Evolutionary conservation across 2,329 filamentous ascomycete species (phyloP).

Genomic region (Aureobasidium pullulans): DNA sequence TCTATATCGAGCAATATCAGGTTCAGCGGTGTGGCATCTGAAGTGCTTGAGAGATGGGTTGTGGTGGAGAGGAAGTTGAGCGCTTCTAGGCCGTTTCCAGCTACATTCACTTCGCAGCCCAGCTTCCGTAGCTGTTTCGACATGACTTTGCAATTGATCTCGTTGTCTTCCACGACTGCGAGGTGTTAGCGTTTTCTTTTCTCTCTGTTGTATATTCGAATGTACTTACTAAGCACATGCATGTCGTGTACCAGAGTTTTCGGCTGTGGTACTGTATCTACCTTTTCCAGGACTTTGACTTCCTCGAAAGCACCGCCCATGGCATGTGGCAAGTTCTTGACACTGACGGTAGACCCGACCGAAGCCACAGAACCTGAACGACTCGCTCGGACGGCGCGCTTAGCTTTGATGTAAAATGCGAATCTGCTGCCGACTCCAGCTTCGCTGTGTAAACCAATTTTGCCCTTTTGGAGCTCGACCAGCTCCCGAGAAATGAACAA

Average conservation of each 20-base stretch:
- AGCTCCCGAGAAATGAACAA: conserved; percentile 60
- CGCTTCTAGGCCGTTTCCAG: conserved; percentile 32
- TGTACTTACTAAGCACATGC: conserved; percentile 14
- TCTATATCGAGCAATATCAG: conserved; percentile 73
- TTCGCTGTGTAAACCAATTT: conserved; percentile 55
- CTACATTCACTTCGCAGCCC: conserved; percentile 30
- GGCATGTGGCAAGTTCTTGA: not conserved
- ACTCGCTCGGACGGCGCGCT: not conserved
- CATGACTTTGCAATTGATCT: conserved; percentile 35
- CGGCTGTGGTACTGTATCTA: not conserved
- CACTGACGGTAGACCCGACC: not conserved
- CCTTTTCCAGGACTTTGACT: not conserved
- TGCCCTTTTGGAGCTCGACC: conserved; percentile 61
- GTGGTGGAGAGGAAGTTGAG: conserved; percentile 28
- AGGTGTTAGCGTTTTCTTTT: not conserved
- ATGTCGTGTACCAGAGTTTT: not conserved
- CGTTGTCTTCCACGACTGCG: conserved; percentile 30
- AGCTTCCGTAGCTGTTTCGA: conserved; percentile 31
- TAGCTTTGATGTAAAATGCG: conserved; percentile 56
- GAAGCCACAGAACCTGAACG: conserved; percentile 4
- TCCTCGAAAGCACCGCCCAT: not conserved
- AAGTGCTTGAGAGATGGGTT: not conserved
- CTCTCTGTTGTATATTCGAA: not conserved
- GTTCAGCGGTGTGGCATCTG: conserved; percentile 15
- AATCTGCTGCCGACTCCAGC: conserved; percentile 57